These are phyloP conservation scores for Apium graveolens DNA, from an alignment of 129 eudicot species.

Conservation along the genomic window DNA sequence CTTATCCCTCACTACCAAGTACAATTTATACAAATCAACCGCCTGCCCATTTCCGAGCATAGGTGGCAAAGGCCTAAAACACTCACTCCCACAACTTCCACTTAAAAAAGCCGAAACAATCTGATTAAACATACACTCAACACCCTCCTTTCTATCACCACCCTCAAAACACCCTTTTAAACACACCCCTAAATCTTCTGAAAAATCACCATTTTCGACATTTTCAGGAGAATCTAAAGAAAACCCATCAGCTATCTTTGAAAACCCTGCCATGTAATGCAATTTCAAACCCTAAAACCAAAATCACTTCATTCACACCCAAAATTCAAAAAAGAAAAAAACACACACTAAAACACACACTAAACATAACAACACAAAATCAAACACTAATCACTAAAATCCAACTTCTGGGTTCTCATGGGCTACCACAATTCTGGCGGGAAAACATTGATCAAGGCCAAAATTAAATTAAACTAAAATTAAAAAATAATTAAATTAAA, in stretches of 20 bases:
- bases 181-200: slow-evolving; percentile 11
- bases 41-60: slow-evolving; percentile 55
- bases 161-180: slow-evolving; percentile 1
- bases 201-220: slow-evolving; percentile 15
- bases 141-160: slow-evolving; percentile 7
- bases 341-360: slow-evolving; percentile 3
- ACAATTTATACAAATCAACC: slow-evolving; percentile 55
- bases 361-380: not conserved
- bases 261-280: slow-evolving; percentile 64
- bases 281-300: slow-evolving; percentile 53
- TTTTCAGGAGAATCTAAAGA: slow-evolving; percentile 32
- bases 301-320: slow-evolving; percentile 13
- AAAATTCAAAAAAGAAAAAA: not conserved
- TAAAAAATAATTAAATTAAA: not conserved
- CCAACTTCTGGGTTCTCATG: not conserved
- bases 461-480: not conserved
- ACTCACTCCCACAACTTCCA: slow-evolving; percentile 21
- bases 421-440: not conserved
- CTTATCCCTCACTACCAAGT: slow-evolving; percentile 42
- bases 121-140: slow-evolving; percentile 28
- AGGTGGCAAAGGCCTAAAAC: slow-evolving; percentile 51
- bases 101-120: slow-evolving; percentile 29
- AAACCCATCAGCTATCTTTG: slow-evolving; percentile 40
- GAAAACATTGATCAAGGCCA: not conserved
- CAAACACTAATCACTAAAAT: not conserved